These are phyloP conservation scores for Fusarium citri DNA, from an alignment of 2,329 filamentous ascomycete species.

Conservation along the genomic window DNA sequence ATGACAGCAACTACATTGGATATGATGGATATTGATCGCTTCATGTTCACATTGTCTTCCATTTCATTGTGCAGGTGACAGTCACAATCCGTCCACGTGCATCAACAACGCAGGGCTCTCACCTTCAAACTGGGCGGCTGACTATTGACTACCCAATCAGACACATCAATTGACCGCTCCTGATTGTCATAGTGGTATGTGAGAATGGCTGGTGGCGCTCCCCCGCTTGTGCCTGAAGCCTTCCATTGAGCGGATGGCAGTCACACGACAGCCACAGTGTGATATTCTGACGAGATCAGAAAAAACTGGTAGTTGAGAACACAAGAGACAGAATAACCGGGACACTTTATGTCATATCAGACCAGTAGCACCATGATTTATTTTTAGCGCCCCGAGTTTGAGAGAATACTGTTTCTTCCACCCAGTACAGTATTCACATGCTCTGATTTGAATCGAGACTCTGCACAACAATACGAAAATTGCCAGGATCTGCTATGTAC, in stretches of 20 bases:
- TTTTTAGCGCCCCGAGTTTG: neutral
- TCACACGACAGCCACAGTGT: constrained; percentile 1
- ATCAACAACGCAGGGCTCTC: constrained; percentile 14
- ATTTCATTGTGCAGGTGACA: constrained; percentile 23
- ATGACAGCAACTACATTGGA: neutral
- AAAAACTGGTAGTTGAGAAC: neutral
- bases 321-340: neutral
- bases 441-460: neutral
- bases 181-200: constrained; percentile 2
- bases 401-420: neutral
- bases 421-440: constrained; percentile 10
- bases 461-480: constrained; percentile 14
- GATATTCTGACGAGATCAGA: neutral
- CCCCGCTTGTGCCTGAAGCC: constrained; percentile 11
- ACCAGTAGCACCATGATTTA: neutral
- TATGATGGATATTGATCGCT: neutral
- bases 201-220: constrained; percentile 7
- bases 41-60: neutral
- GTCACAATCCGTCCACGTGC: constrained; percentile 25
- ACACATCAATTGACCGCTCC: constrained; percentile 28
- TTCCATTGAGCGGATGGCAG: neutral
- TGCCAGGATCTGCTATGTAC: neutral
- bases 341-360: neutral
- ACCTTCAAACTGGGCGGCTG: constrained; percentile 26
- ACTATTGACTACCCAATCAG: constrained; percentile 27